phyloP scores from a whole-genome alignment of 352 stramenopile species.

The Globisporangium canariense region DNA sequence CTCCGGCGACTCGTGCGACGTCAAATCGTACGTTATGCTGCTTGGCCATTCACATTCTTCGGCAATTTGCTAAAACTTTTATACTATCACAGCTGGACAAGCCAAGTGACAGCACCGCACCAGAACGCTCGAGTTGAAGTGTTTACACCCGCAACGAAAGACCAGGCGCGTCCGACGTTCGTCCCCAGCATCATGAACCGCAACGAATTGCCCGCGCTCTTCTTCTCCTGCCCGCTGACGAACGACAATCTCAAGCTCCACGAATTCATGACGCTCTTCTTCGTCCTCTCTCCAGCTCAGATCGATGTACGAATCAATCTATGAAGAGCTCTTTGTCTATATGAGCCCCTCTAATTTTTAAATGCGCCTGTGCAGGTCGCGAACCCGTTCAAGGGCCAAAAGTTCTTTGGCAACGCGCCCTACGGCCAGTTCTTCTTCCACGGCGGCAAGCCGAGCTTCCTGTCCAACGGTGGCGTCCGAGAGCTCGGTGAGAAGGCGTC shows the following conservation, averaged over 20 bases:
- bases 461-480: constrained; percentile 41
- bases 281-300: constrained; percentile 45
- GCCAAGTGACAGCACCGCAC: constrained; percentile 16
- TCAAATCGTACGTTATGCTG: constrained; percentile 32
- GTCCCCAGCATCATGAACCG: constrained; percentile 15
- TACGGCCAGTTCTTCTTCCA: constrained; percentile 68
- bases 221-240: constrained; percentile 52
- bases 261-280: constrained; percentile 65
- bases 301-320: constrained; percentile 31
- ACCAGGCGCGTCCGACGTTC: constrained; percentile 13
- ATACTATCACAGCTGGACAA: constrained; percentile 31
- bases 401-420: constrained; percentile 69
- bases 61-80: background rate
- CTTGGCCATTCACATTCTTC: background rate
- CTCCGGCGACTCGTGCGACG: constrained; percentile 28
- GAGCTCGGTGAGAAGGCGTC: constrained; percentile 23
- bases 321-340: background rate
- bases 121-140: background rate
- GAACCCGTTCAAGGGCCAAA: constrained; percentile 43
- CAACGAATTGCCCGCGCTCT: constrained; percentile 32
- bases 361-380: constrained; percentile 9
- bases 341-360: background rate
- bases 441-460: constrained; percentile 52
- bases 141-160: constrained; percentile 14
- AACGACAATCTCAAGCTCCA: constrained; percentile 30